Evolutionary conservation across 1,284 basidiomycete genomes (phyloP).

Genomic region (Hypsizygus ulmarius): DNA sequence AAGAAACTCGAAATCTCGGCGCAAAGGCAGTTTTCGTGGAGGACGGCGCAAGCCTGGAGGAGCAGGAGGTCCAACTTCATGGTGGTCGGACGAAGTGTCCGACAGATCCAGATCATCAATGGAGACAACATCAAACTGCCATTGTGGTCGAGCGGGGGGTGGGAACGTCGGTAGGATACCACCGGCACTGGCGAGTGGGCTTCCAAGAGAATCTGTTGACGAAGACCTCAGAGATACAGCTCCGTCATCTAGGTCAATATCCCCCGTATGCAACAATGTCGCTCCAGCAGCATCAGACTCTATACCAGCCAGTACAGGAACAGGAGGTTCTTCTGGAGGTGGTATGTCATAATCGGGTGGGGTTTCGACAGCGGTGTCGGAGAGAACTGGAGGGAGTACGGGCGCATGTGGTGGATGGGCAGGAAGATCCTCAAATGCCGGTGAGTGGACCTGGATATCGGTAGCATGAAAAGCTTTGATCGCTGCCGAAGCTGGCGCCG

Average conservation of each 20-base stretch:
- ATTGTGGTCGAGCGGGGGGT: slow-evolving; percentile 36
- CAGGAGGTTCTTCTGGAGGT: background rate
- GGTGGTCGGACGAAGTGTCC: slow-evolving; percentile 61
- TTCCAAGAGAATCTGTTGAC: slow-evolving; percentile 60
- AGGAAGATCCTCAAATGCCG: background rate
- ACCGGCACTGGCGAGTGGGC: slow-evolving; percentile 40
- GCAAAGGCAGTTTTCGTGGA: slow-evolving; percentile 59
- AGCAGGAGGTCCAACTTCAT: slow-evolving; percentile 32
- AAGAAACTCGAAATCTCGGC: slow-evolving; percentile 77
- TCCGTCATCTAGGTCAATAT: slow-evolving; percentile 18
- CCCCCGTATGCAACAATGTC: background rate
- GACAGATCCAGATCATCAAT: slow-evolving; percentile 75
- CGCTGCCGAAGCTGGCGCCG: background rate
- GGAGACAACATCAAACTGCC: slow-evolving; percentile 67
- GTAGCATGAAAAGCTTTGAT: background rate
- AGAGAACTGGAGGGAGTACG: background rate
- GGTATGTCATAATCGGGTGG: background rate
- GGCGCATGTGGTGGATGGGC: background rate
- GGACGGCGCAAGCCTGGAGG: slow-evolving; percentile 57
- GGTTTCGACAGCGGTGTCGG: background rate
- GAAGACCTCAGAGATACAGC: slow-evolving; percentile 40
- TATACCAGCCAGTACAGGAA: background rate
- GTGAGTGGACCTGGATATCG: background rate
- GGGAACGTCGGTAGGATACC: slow-evolving; percentile 30
- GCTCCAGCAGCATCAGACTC: background rate